A percentile compares a stretch with the other conserved stretches of the same genome.
These are phyloP conservation scores for Penicillium sp. DNA, from an alignment of 2,329 filamentous ascomycete species.

Conservation along the genomic window DNA sequence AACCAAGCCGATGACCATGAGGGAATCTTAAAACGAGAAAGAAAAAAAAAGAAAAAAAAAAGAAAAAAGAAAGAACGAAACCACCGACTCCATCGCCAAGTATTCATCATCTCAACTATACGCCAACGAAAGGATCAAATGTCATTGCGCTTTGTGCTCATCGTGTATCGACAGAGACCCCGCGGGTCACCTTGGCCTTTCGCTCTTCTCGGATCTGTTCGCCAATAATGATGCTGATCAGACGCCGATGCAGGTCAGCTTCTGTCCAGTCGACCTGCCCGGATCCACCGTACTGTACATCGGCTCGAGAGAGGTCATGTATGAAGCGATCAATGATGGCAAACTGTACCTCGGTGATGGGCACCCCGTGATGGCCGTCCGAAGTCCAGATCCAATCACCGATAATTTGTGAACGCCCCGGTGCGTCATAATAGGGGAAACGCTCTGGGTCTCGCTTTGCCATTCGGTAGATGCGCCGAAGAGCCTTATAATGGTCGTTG, in stretches of 20 bases:
- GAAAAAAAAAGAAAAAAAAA: not conserved
- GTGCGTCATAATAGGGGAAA: conserved; percentile 36
- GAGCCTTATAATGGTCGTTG: conserved; percentile 38
- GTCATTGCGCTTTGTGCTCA: conserved; percentile 11
- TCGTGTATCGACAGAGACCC: conserved; percentile 25
- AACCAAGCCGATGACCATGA: conserved; percentile 14
- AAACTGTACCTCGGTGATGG: conserved; percentile 42
- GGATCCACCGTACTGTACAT: conserved; percentile 34
- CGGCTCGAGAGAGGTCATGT: conserved; percentile 34
- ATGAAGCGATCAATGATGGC: conserved; percentile 41
- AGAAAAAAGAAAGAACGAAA: not conserved
- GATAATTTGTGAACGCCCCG: conserved; percentile 37
- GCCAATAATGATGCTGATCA: conserved; percentile 47
- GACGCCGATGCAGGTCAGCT: conserved; percentile 41
- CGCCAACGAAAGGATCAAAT: conserved; percentile 10
- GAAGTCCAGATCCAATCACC: conserved; percentile 44
- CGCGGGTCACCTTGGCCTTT: conserved; percentile 28
- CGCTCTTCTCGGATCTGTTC: conserved; percentile 43
- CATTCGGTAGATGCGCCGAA: conserved; percentile 38
- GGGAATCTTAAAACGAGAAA: conserved; percentile 14
- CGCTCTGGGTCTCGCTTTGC: conserved; percentile 37
- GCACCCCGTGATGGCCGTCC: conserved; percentile 38
- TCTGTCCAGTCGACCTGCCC: conserved; percentile 43
- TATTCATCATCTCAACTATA: conserved; percentile 2
- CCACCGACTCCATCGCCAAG: conserved; percentile 14